A percentile compares a stretch with the other conserved stretches of the same genome.
Evolutionary conservation across 148 eudicot genomes (phyloP).

Genomic region (Persicaria maculosa): DNA sequence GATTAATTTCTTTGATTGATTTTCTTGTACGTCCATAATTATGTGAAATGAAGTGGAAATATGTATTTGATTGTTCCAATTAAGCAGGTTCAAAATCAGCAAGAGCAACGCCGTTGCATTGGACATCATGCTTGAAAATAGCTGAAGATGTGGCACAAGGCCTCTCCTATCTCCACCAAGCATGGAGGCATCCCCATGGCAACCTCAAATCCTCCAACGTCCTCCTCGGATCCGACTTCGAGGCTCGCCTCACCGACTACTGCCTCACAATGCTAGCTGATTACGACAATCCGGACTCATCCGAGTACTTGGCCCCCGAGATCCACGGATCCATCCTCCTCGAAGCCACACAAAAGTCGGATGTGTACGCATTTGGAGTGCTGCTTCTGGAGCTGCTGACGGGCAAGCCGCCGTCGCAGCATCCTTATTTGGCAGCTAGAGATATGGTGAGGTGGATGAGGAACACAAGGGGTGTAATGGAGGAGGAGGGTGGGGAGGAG

Average conservation of each 20-base stretch:
- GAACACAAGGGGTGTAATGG: slow-evolving; percentile 37
- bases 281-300: slow-evolving; percentile 23
- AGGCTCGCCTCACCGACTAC: slow-evolving; percentile 73
- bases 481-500: slow-evolving; percentile 27
- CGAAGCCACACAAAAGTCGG: slow-evolving; percentile 39
- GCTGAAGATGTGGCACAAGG: slow-evolving; percentile 84
- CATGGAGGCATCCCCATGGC: slow-evolving; percentile 68
- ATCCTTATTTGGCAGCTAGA: slow-evolving; percentile 34
- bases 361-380: slow-evolving; percentile 64
- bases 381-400: slow-evolving; percentile 64
- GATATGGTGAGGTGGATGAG: slow-evolving; percentile 55
- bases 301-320: slow-evolving; percentile 58
- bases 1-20: no score
- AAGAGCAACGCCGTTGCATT: slow-evolving; percentile 70
- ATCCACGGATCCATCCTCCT: slow-evolving; percentile 24
- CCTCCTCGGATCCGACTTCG: slow-evolving; percentile 72
- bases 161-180: slow-evolving; percentile 78
- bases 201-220: slow-evolving; percentile 72
- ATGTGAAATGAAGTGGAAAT: neutral
- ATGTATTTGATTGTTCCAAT: neutral
- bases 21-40: no score
- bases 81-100: slow-evolving; percentile 57
- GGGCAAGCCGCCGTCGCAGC: slow-evolving; percentile 47
- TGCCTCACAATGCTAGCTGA: slow-evolving; percentile 38
- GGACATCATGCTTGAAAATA: slow-evolving; percentile 89